phyloP scores from a whole-genome alignment of 2,329 filamentous ascomycete genomes.

The Periglandula ipomoeae region DNA sequence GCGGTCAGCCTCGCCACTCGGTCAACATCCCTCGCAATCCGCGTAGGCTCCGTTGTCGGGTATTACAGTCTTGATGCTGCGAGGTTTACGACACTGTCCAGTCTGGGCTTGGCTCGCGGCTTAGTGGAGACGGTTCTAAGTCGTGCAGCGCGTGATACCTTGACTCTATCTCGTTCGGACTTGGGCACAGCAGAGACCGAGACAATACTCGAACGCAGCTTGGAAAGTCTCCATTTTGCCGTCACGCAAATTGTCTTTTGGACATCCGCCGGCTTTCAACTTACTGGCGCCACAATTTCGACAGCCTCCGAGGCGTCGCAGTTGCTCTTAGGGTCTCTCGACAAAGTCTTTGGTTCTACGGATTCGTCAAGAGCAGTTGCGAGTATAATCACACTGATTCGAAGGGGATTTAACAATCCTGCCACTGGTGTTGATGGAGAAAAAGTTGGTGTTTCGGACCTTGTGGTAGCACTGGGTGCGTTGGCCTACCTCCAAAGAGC shows the following conservation, averaged over 20 bases:
- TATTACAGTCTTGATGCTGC: conserved; percentile 44
- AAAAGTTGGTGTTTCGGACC: conserved; percentile 49
- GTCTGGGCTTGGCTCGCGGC: conserved; percentile 46
- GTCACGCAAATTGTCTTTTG: conserved; percentile 52
- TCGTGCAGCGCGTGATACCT: conserved; percentile 41
- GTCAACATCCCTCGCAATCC: conserved; percentile 48
- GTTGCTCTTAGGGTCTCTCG: conserved; percentile 47
- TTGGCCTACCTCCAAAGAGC: conserved; percentile 52
- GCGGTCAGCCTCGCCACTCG: conserved; percentile 52
- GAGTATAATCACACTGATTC: conserved; percentile 55
- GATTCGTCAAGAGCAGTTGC: conserved; percentile 59
- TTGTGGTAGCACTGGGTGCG: conserved; percentile 51
- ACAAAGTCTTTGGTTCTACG: conserved; percentile 59
- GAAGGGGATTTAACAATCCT: conserved; percentile 55
- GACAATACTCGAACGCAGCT: conserved; percentile 44
- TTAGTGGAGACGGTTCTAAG: conserved; percentile 45
- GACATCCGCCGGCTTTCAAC: conserved; percentile 50
- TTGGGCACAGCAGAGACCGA: conserved; percentile 44
- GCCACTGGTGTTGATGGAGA: conserved; percentile 50
- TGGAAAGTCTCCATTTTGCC: conserved; percentile 47
- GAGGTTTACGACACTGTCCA: conserved; percentile 46
- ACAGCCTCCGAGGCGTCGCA: conserved; percentile 48
- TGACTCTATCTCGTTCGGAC: conserved; percentile 34
- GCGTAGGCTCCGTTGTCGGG: conserved; percentile 42
- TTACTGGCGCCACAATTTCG: conserved; percentile 46